phyloP scores from a whole-genome alignment of 805 yeast genomes.

The Ogataea siamensis region DNA sequence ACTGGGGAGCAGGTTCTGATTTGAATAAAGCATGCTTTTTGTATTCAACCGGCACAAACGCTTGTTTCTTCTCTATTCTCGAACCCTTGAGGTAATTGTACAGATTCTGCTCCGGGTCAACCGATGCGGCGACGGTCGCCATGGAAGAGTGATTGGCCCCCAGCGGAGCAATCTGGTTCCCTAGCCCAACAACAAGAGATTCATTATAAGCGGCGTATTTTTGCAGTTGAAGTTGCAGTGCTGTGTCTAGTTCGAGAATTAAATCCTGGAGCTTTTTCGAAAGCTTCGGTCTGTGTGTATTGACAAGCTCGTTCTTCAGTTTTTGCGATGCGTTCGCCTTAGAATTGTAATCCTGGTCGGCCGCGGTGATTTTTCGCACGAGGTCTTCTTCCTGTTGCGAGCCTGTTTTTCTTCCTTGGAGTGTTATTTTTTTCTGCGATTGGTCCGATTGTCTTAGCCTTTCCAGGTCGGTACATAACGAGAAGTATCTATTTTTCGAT shows the following conservation, averaged over 20 bases:
- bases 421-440: slow-evolving; percentile 73
- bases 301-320: slow-evolving; percentile 67
- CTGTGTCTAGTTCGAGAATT: slow-evolving; percentile 84
- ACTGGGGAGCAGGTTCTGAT: slow-evolving; percentile 1
- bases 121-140: slow-evolving; percentile 70
- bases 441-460: slow-evolving; percentile 76
- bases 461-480: slow-evolving; percentile 84
- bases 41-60: slow-evolving; percentile 65
- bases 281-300: slow-evolving; percentile 72
- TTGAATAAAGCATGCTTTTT: slow-evolving; percentile 63
- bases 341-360: slow-evolving; percentile 83
- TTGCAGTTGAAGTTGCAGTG: slow-evolving; percentile 82
- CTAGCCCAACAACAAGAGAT: slow-evolving; percentile 77
- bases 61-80: slow-evolving; percentile 36
- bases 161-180: slow-evolving; percentile 78
- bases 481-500: slow-evolving; percentile 75
- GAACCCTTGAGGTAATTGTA: slow-evolving; percentile 55
- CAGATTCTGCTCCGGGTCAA: slow-evolving; percentile 82
- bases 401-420: slow-evolving; percentile 74
- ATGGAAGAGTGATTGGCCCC: slow-evolving; percentile 51
- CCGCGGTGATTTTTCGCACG: slow-evolving; percentile 70
- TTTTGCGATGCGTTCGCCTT: slow-evolving; percentile 72
- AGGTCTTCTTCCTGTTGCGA: slow-evolving; percentile 91
- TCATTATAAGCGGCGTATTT: slow-evolving; percentile 88
- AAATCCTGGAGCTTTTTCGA: slow-evolving; percentile 71